Base-by-base conservation (phyloP, 768 basidiomycete genomes). In the Galerina marginata region DNA sequence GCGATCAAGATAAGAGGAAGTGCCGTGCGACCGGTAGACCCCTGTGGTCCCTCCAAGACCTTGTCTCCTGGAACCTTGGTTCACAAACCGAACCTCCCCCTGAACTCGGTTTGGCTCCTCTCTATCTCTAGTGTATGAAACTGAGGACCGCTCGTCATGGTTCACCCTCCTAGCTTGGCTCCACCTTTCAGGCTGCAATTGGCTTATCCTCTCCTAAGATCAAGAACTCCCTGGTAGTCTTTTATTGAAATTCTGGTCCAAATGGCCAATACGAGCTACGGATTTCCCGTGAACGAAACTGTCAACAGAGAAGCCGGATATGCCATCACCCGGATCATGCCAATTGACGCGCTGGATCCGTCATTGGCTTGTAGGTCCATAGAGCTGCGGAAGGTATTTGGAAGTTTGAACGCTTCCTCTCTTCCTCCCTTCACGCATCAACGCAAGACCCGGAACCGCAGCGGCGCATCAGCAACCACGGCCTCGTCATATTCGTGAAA, bases 381-480 rank as follows among this genome's bases (percentile, higher is more conserved):
- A 40, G 20, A 36, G 25, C 51, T 53, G 51, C 51, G 51, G 50
- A 51, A n/a, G 37, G 39, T 29, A n/a, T 39, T 53, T 42, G 7
- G 39, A n/a, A 14, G 14, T 20, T 20, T 25, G 25, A 36, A n/a
- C 15, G 14, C 36, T 39, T 42, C 42, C 33, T 40, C 7, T 15
- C 15, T 47, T 47, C 38, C 23, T 40, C 9, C 10, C 29, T 11
- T 40, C 39, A 15, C 42, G 7, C 16, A 42, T 20, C 16, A 38
- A 6, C 20, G 39, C 25, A 53, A 53, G 51, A 53, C 38, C 51
- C 51, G 51, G 51, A 39, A 53, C 51, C 51, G 51, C 20, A 48
- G 51, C 12, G 39, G 38, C 38, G 38, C 51, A 25, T 53, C 51
- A 42, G n/a, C 51, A 14, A 29, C 25, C 37, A 40, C 38, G 51